These are phyloP conservation scores for Aspergillus neotritici DNA, from an alignment of 2,329 filamentous ascomycete genomes.

Conservation along the genomic window DNA sequence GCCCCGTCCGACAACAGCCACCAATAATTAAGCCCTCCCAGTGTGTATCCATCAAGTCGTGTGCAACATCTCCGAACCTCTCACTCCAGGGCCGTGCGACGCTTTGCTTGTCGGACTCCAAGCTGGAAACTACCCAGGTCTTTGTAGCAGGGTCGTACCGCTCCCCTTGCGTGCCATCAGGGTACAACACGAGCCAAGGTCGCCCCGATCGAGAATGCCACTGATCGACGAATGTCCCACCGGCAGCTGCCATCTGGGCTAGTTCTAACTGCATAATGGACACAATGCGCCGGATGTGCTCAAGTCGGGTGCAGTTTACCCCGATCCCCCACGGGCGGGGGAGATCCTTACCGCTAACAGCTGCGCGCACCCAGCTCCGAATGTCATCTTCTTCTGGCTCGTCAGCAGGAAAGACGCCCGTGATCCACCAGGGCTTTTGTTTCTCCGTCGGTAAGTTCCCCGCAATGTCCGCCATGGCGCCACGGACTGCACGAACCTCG, in stretches of 20 bases:
- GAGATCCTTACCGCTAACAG: slow-evolving; percentile 36
- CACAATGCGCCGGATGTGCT: slow-evolving; percentile 15
- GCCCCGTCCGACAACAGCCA: slow-evolving; percentile 13
- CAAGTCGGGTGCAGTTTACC: slow-evolving; percentile 56
- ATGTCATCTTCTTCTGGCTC: slow-evolving; percentile 31
- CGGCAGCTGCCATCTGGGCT: slow-evolving; percentile 25
- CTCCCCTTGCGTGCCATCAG: slow-evolving; percentile 63
- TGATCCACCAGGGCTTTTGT: slow-evolving; percentile 53
- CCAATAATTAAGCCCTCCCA: slow-evolving; percentile 13
- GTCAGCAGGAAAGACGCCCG: slow-evolving; percentile 57
- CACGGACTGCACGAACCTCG: slow-evolving; percentile 56
- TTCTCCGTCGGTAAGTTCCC: slow-evolving; percentile 11
- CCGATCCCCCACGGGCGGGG: slow-evolving; percentile 57
- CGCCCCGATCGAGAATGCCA: slow-evolving; percentile 14
- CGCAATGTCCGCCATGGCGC: slow-evolving; percentile 30
- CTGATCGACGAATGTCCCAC: slow-evolving; percentile 13
- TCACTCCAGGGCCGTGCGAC: slow-evolving; percentile 10
- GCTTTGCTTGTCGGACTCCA: background rate
- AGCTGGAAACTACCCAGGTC: slow-evolving; percentile 42
- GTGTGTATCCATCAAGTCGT: slow-evolving; percentile 2
- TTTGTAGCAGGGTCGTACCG: slow-evolving; percentile 61
- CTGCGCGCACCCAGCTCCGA: slow-evolving; percentile 48
- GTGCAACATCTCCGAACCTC: slow-evolving; percentile 9
- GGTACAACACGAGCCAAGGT: slow-evolving; percentile 59
- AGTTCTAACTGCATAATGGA: slow-evolving; percentile 32